These are phyloP conservation scores for slime mould (Dictyostelium discoideum) DNA, from an alignment of 78 protist genomes.

Conservation along the genomic window DNA sequence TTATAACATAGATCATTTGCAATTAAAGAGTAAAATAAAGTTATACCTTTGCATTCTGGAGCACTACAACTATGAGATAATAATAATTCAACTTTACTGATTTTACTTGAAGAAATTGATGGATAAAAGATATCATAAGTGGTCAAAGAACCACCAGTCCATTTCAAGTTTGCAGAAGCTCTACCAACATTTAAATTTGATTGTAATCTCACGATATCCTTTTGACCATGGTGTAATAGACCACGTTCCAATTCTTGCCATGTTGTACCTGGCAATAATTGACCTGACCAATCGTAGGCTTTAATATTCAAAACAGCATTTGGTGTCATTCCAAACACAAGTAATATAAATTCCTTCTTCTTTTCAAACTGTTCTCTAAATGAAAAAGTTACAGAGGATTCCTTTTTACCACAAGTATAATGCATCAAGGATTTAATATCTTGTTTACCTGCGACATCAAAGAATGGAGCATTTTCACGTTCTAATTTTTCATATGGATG, in stretches of 20 bases:
- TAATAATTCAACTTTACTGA: background rate
- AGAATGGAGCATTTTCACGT: background rate
- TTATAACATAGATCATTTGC: slow-evolving; percentile 2
- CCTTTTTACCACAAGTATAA: slow-evolving; percentile 13
- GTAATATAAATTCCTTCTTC: slow-evolving; percentile 1
- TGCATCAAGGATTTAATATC: slow-evolving; percentile 44
- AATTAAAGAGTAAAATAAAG: slow-evolving; percentile 5
- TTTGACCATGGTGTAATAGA: background rate
- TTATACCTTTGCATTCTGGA: slow-evolving; percentile 20
- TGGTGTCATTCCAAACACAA: slow-evolving; percentile 3
- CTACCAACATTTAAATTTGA: slow-evolving; percentile 20
- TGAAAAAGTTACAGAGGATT: background rate
- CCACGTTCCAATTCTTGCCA: slow-evolving; percentile 15
- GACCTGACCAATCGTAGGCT: slow-evolving; percentile 17
- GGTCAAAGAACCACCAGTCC: background rate
- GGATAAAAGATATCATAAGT: slow-evolving; percentile 14
- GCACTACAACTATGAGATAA: background rate
- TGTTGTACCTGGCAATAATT: slow-evolving; percentile 6
- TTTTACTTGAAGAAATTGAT: background rate
- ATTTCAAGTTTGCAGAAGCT: slow-evolving; percentile 3
- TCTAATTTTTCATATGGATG: background rate
- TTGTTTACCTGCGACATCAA: slow-evolving; percentile 7
- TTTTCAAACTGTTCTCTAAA: background rate
- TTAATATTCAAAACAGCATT: background rate
- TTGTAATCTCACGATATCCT: background rate